Evolutionary conservation across 1,139 yeast species (phyloP).

Genomic region (Hyphopichia khmerensis): DNA sequence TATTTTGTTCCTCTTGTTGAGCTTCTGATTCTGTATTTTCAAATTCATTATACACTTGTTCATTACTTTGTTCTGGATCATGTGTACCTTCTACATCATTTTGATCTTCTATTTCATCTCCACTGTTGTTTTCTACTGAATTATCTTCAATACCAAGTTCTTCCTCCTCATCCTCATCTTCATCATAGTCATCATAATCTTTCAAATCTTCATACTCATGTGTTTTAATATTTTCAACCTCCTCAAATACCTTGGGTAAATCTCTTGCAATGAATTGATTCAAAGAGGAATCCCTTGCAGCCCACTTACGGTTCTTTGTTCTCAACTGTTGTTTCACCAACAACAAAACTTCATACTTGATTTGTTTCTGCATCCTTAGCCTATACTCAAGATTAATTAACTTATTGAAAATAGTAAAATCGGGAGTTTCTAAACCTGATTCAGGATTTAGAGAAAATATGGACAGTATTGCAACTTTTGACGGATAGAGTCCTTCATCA

Average conservation of each 20-base stretch:
- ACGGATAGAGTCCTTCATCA: conserved; percentile 14
- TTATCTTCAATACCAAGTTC: conserved; percentile 1
- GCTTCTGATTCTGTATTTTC: neutral
- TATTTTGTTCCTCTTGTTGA: neutral
- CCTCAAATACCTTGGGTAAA: conserved; percentile 27
- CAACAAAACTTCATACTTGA: conserved; percentile 36
- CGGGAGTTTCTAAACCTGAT: conserved; percentile 27
- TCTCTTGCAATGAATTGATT: conserved; percentile 35
- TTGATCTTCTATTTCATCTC: conserved; percentile 10
- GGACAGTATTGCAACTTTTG: conserved; percentile 17
- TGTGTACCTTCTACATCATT: neutral
- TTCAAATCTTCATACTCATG: conserved; percentile 22
- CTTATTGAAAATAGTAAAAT: conserved; percentile 26
- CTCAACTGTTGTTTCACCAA: conserved; percentile 31
- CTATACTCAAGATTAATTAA: conserved; percentile 37
- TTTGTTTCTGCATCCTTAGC: conserved; percentile 30
- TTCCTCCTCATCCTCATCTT: conserved; percentile 10
- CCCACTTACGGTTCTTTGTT: conserved; percentile 41
- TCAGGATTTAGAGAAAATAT: conserved; percentile 30
- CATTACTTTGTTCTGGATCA: neutral
- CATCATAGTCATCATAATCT: conserved; percentile 14
- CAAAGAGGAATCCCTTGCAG: conserved; percentile 35
- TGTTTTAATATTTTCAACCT: conserved; percentile 28
- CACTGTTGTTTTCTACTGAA: neutral
- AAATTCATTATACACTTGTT: neutral